phyloP scores from a whole-genome alignment of 208 protist species.

The Trypanosoma platydactyli region DNA sequence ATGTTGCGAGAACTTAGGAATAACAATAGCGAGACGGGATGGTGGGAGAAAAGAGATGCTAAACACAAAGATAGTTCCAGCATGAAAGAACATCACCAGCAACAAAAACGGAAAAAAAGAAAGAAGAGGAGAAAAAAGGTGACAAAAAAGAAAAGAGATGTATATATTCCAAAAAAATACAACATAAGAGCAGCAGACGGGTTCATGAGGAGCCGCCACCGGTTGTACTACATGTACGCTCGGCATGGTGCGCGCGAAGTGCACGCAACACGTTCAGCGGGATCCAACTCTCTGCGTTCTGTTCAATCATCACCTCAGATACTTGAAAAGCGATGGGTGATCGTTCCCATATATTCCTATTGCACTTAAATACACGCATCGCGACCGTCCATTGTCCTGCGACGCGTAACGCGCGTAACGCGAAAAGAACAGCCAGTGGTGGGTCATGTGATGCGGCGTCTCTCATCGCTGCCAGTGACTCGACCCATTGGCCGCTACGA shows the following conservation, averaged over 20 bases:
- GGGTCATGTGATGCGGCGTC: constrained; percentile 25
- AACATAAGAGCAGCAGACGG: not conserved
- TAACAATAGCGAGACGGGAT: no score
- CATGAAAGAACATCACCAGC: no score
- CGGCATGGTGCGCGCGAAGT: constrained; percentile 3
- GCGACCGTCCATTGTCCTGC: constrained; percentile 28
- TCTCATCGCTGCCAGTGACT: constrained; percentile 34
- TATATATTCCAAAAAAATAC: not conserved
- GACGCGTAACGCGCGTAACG: constrained; percentile 43
- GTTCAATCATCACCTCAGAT: constrained; percentile 20
- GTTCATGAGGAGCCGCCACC: not conserved
- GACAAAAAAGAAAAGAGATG: constrained; percentile 4
- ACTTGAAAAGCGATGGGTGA: constrained; percentile 19
- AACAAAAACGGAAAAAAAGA: constrained; percentile 10
- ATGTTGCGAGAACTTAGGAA: not conserved
- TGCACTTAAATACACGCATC: constrained; percentile 1
- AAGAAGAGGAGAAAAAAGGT: not conserved
- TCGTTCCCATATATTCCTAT: constrained; percentile 12
- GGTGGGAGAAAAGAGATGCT: no score
- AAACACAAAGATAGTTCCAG: no score
- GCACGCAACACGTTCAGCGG: constrained; percentile 4
- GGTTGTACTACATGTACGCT: not conserved
- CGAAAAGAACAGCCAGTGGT: constrained; percentile 44
- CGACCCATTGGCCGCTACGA: constrained; percentile 12
- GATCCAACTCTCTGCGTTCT: constrained; percentile 39